Conservation (phyloP, 78 protist species). For the Parvularia atlantis region DNA sequence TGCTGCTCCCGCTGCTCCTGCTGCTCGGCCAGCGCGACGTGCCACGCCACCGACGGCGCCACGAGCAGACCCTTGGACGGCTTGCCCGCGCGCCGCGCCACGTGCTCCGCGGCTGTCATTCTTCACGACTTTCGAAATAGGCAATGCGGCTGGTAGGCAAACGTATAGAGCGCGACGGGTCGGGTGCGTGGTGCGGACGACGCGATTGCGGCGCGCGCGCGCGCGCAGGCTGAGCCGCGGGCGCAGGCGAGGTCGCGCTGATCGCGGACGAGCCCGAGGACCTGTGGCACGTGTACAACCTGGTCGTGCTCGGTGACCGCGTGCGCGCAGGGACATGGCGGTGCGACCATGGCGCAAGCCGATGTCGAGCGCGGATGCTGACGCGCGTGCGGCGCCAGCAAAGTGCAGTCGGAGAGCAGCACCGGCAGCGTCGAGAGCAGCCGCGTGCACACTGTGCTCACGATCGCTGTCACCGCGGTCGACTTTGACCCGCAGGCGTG, state of each 20-base stretch:
- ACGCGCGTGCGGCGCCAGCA: constrained; percentile 10
- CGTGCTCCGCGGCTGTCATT: no score
- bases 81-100: no score
- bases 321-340: constrained; percentile 34
- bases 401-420: constrained; percentile 54
- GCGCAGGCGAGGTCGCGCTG: constrained; percentile 13
- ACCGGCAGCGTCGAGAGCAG: constrained; percentile 57
- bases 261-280: constrained; percentile 46
- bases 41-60: no score
- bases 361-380: background rate
- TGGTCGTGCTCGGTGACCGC: constrained; percentile 40
- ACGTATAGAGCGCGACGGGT: no score
- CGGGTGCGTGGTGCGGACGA: no score
- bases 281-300: constrained; percentile 68
- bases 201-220: no score
- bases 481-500: constrained; percentile 60
- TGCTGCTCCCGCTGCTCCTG: no score
- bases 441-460: constrained; percentile 41
- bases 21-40: no score
- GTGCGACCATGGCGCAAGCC: background rate
- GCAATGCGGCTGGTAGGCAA: no score
- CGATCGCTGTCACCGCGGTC: constrained; percentile 36
- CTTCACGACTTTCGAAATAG: no score
- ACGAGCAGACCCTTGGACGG: no score
- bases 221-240: no score